Percentiles rank a stretch among this genome's conserved stretches.
Evolutionary conservation across 441 rosid species (phyloP).

Genomic region (Manihot esculenta): DNA sequence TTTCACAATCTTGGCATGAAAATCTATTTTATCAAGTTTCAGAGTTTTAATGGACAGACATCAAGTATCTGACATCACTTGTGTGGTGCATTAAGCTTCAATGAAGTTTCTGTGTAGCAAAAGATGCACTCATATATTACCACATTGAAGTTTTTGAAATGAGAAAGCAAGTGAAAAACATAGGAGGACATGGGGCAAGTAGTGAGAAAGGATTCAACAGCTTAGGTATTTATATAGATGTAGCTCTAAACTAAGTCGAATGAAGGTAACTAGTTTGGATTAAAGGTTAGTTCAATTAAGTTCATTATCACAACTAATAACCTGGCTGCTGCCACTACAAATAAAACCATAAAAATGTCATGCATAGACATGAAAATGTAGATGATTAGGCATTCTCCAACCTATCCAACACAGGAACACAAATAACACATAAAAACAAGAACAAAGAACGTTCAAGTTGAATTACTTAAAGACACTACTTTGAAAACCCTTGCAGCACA

Average conservation of each 20-base stretch:
- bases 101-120: background rate
- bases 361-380: background rate
- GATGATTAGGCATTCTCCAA: background rate
- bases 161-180: no score
- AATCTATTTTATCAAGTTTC: background rate
- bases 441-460: background rate
- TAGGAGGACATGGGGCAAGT: no score
- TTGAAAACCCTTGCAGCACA: background rate
- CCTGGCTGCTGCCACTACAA: no score
- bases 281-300: background rate
- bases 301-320: no score
- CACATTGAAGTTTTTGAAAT: no score
- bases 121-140: no score
- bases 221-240: background rate
- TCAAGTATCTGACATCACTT: background rate
- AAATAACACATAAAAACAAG: slow-evolving; percentile 1
- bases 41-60: background rate
- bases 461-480: background rate
- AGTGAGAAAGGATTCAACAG: no score
- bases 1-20: background rate
- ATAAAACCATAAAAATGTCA: no score
- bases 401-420: background rate
- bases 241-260: background rate
- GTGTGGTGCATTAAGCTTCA: background rate
- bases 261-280: background rate